Conservation (phyloP, 2,329 filamentous ascomycete species). For the Alternaria tenuissima region DNA sequence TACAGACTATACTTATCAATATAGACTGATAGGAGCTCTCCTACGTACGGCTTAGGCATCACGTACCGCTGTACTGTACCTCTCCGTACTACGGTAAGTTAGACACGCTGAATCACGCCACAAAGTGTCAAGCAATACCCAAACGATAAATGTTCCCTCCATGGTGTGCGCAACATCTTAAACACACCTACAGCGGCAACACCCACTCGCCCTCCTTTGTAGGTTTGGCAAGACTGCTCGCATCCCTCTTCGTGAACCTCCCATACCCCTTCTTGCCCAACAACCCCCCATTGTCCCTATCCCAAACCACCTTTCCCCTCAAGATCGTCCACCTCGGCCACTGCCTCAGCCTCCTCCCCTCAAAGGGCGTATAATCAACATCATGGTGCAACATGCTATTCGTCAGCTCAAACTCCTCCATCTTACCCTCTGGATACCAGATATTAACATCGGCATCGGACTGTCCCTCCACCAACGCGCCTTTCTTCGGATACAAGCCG, state of each 20-base stretch:
- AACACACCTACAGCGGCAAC: constrained; percentile 19
- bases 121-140: too few relatives aligned
- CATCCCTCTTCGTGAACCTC: constrained; percentile 57
- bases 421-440: constrained; percentile 53
- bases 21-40: too few relatives aligned
- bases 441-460: constrained; percentile 66
- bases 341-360: constrained; percentile 64
- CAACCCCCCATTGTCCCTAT: constrained; percentile 61
- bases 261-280: constrained; percentile 60
- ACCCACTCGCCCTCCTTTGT: constrained; percentile 33
- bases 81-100: too few relatives aligned
- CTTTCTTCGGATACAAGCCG: constrained; percentile 64
- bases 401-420: constrained; percentile 56
- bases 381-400: constrained; percentile 68
- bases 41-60: too few relatives aligned
- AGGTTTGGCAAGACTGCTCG: constrained; percentile 50
- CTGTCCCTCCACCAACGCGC: constrained; percentile 57
- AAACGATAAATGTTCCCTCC: neutral
- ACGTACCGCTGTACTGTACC: too few relatives aligned
- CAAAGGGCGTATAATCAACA: constrained; percentile 70
- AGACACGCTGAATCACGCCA: too few relatives aligned
- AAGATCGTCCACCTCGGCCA: constrained; percentile 70
- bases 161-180: neutral
- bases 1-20: too few relatives aligned
- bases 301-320: constrained; percentile 67